Evolutionary conservation across 768 basidiomycete species (phyloP), one percentile per base, ranked within the genome.

Genomic region (Lactarius akahatsu): DNA sequence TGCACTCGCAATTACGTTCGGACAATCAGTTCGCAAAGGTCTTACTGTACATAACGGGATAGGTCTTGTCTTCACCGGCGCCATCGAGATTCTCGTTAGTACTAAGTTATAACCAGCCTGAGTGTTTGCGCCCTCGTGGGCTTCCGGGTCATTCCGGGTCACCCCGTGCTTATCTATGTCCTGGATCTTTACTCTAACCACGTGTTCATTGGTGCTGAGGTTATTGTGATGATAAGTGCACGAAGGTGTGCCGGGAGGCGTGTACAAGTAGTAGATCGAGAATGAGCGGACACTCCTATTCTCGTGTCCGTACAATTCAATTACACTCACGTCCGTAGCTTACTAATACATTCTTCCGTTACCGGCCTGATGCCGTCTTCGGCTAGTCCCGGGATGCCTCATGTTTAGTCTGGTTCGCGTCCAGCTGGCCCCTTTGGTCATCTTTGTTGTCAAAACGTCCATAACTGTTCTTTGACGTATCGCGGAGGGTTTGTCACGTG

Each of bases 391-490:
- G n/a, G 77, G 71, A 81, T 77, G 11, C n/a, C 61, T 61, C 72
- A 98, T 98, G 96, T 92, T 94, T 74, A 91, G 89, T 72, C 80
- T 99, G 74, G 94, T 94, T 75, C 69, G 87, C 76, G 40, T 36
- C 18, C 28, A 52, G 57, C 40, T 9, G 23, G 23, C 47, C 23
- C 41, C n/a, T 41, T 71, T 64, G 60, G 32, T 60, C 72, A 70
- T 60, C 67, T 73, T 68, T 41, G 69, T 38, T 69, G 85, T 88
- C 4, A 87, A 82, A 74, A 96, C 94, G 0, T 86, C 91, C 11
- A 86, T 96, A n/a, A 86, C 91, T 4, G 93, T 96, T 40, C 94
- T 94, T 71, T 91, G 94, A 70, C 87, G 96, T 47, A 94, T 99
- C 63, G 94, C 92, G 2, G 85, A 90, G 66, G 96, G 95, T 7